A percentile compares a stretch with the other conserved stretches of the same genome.
Conservation (phyloP, 768 basidiomycete species). For the Hericium coralloides region DNA sequence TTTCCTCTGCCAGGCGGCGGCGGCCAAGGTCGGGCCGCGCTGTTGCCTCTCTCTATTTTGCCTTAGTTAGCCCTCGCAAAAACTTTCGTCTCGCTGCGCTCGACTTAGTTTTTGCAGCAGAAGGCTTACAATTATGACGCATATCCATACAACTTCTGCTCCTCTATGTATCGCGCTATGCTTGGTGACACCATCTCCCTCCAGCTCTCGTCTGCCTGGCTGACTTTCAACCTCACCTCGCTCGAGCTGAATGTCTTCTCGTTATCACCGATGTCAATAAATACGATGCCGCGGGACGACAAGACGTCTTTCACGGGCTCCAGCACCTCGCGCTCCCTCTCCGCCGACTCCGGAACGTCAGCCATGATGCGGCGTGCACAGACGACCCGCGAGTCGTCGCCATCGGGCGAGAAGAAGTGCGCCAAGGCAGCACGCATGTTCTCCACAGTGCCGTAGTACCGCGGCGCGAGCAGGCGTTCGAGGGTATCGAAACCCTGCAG, state of each 20-base stretch:
- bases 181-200: constrained; percentile 33
- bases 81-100: too few relatives aligned
- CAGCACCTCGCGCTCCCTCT: constrained; percentile 20
- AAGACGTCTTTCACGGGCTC: constrained; percentile 42
- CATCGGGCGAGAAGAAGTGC: constrained; percentile 47
- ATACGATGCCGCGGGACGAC: constrained; percentile 37
- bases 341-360: constrained; percentile 9
- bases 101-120: too few relatives aligned
- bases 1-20: too few relatives aligned
- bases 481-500: constrained; percentile 83
- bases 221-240: constrained; percentile 43
- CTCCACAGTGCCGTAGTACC: constrained; percentile 52
- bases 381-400: constrained; percentile 53
- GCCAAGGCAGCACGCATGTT: constrained; percentile 49
- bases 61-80: too few relatives aligned
- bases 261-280: constrained; percentile 53
- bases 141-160: constrained; percentile 35
- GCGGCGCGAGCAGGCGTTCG: constrained; percentile 63
- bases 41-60: too few relatives aligned
- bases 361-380: constrained; percentile 49
- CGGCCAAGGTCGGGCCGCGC: too few relatives aligned
- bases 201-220: constrained; percentile 31
- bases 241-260: constrained; percentile 64
- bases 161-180: constrained; percentile 43
- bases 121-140: not conserved